Base-by-base conservation (phyloP, 208 protist species). In the Leishmania major region DNA sequence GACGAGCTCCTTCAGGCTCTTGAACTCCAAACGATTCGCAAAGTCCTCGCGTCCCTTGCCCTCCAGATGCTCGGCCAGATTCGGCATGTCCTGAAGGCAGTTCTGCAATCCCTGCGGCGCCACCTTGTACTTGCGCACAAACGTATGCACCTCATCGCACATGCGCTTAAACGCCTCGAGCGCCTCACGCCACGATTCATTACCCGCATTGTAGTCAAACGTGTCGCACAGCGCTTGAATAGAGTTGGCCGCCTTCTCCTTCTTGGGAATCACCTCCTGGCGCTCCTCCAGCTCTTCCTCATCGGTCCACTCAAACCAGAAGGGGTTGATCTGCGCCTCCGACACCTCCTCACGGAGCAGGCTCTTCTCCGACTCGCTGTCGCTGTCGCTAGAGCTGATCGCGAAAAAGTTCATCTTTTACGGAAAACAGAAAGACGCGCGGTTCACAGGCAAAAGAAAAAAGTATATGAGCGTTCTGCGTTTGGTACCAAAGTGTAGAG, bases 281-380 rank as follows among this genome's bases (percentile, higher is more conserved):
- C 84, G 70, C 71, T 93, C 94, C 67, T 94, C 89, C 49, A 87
- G 88, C 73, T 94, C 91, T 40, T 96, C 93, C 55, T 94, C 92
- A 75, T 96, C 92, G 55, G 93, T 94, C 60, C 89, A 69, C 75
- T 93, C 89, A 82, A 94, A 93, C 94, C 94, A 97, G 80, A 87
- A 89, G 19, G 91, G 79, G 77, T 92, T 87, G 76, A 94, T 92
- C 57, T 94, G 87, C 45, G 89, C 75, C 75, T 88, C 89, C n/a
- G 86, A 59, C 51, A 85, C 86, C 17, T 88, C 88, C 71, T 93
- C 89, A 49, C 86, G 81, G 37, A 88, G 77, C 37, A 92, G 40
- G 81, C 87, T 89, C 67, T 88, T 79, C 71, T 94, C 85, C 43
- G 80, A 79, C 80, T 91, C 90, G 40, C 80, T 86, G 83, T 93